Base-by-base conservation (phyloP, 2,329 filamentous ascomycete species). In the Conoideocrella luteorostrata region DNA sequence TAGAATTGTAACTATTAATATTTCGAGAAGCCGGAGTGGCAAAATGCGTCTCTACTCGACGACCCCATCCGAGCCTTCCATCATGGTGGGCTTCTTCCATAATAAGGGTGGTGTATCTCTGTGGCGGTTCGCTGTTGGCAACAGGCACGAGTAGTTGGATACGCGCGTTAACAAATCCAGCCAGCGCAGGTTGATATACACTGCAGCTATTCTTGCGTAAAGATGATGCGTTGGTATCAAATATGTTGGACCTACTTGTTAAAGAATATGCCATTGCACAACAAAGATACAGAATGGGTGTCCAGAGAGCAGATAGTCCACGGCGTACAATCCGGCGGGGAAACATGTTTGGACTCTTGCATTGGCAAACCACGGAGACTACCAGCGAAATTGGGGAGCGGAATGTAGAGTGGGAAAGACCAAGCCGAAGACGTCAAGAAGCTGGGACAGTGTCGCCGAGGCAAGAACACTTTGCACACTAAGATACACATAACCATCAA, bases 121-220 rank as follows among this genome's bases (percentile, higher is more conserved):
- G 34, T 5, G 22, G 7, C 21, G 13, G 22, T 28, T 51, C 38
- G 28, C 50, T 48, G 6, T 38, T 39, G 11, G 48, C 50, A 3
- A 58, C 50, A 4, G 48, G 55, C 18, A 51, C 52, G 24, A 63
- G 51, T 26, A 56, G 54, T 30, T 54, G 56, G 39, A 61, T 56
- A 28, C 59, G 60, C 22, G 56, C 47, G 20, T 52, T 43, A 18
- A 62, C 58, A 28, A 60, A 55, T 17, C 58, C 59, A 3, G 49
- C 44, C 5, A 55, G 57, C 5, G 38, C 41, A 6, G 37, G 58
- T 46, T 29, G 47, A 30, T 40, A 48, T 47, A 10, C 51, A 39
- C 2, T 47, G 32, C 36, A 10, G 18, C 28, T 41, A 22, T 39
- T 48, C 33, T 35, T 51, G 28, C 41, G 50, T 22, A 46, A 40